Evolutionary conservation across 192 early-diverging fungal genomes (phyloP).

Genomic region (Entomortierella beljakovae): DNA sequence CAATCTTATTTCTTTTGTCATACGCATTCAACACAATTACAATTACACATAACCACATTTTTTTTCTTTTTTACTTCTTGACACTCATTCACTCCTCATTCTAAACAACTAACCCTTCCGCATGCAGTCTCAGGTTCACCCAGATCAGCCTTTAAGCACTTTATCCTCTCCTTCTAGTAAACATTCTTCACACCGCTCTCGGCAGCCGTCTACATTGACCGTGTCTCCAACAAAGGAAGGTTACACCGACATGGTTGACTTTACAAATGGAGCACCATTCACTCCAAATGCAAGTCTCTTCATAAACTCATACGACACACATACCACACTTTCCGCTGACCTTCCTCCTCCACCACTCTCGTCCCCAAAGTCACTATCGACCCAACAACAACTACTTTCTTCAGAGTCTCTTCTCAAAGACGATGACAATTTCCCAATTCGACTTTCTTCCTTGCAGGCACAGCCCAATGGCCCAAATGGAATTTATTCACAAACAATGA

Average conservation of each 20-base stretch:
- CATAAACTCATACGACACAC: not conserved
- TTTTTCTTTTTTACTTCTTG: not conserved
- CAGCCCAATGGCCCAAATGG: not conserved
- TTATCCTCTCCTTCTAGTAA: not conserved
- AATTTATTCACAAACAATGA: no score
- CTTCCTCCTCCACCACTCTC: not conserved
- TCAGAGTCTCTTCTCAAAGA: not conserved
- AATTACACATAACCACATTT: not conserved
- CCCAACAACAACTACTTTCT: not conserved
- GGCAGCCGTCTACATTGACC: not conserved
- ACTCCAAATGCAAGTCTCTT: not conserved
- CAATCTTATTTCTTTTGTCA: not conserved
- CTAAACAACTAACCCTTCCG: not conserved
- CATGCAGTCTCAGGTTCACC: not conserved
- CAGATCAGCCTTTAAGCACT: no score
- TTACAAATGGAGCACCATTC: not conserved
- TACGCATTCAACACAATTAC: not conserved
- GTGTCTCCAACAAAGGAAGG: not conserved
- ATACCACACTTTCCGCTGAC: not conserved
- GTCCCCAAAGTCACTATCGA: not conserved
- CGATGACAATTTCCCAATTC: slow-evolving; percentile 1
- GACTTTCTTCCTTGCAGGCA: not conserved
- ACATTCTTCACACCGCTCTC: not conserved
- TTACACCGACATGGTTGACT: not conserved
- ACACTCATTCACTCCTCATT: not conserved